phyloP scores from a whole-genome alignment of 2,329 filamentous ascomycete species.

The Colletotrichum phormii region DNA sequence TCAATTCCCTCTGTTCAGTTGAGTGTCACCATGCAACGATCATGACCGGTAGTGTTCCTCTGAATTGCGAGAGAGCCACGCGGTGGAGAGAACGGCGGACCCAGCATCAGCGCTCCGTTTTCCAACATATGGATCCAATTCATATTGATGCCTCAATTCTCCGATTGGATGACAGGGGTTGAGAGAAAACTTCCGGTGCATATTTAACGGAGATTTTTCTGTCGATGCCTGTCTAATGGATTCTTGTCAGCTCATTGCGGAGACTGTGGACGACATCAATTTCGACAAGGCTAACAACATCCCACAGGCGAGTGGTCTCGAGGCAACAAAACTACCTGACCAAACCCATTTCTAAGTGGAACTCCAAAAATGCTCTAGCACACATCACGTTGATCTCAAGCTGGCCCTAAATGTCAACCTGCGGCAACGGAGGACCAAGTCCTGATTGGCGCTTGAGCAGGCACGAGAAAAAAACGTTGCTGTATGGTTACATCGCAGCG shows the following conservation, averaged over 20 bases:
- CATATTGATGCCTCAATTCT: conserved; percentile 26
- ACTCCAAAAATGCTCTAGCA: neutral
- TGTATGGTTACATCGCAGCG: conserved; percentile 31
- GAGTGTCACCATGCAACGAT: neutral
- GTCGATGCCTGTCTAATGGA: conserved; percentile 25
- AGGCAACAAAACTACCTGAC: neutral
- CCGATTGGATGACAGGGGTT: conserved; percentile 33
- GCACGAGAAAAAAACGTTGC: conserved; percentile 2
- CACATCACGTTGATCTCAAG: neutral
- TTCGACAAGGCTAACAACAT: neutral
- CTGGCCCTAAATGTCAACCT: neutral
- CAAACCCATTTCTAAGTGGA: neutral
- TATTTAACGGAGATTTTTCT: conserved; percentile 33
- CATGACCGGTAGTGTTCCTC: neutral
- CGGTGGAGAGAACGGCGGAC: conserved; percentile 30
- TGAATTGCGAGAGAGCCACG: neutral
- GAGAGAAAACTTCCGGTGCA: conserved; percentile 32
- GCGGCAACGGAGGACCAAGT: neutral
- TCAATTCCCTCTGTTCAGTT: neutral
- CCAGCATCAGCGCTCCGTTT: conserved; percentile 23
- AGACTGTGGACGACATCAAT: conserved; percentile 21
- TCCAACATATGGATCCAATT: conserved; percentile 25
- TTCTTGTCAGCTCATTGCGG: conserved; percentile 28
- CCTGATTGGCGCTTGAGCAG: neutral
- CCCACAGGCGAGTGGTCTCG: neutral